Percentiles rank a stretch among this genome's conserved stretches.
Evolutionary conservation across 1,139 yeast species (phyloP).

Genomic region (Diutina ranongensis): DNA sequence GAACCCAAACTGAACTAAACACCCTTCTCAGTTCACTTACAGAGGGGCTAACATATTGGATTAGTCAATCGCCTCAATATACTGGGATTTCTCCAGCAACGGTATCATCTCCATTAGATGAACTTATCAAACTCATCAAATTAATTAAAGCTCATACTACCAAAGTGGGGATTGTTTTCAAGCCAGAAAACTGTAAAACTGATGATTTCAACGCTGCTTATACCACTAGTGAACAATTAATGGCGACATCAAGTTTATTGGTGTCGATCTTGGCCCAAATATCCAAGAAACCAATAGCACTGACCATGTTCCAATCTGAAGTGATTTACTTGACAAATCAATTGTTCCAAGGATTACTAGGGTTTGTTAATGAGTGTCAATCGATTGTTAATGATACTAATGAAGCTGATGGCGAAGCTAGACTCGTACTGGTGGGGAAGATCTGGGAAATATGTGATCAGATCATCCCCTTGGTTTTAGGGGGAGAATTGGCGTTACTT

Average conservation of each 20-base stretch:
- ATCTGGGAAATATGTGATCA: conserved; percentile 53
- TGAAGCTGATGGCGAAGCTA: conserved; percentile 13
- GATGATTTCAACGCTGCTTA: conserved; percentile 13
- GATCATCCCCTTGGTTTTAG: conserved; percentile 24
- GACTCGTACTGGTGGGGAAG: conserved; percentile 50
- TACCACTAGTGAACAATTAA: conserved; percentile 1
- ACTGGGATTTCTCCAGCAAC: conserved; percentile 9
- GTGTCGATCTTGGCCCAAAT: conserved; percentile 35
- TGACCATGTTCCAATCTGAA: conserved; percentile 26
- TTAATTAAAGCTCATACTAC: conserved; percentile 71
- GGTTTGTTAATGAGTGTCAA: conserved; percentile 11
- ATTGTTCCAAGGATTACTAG: conserved; percentile 19
- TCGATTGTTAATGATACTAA: conserved; percentile 4
- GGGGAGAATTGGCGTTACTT: conserved; percentile 42
- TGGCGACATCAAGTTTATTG: background rate
- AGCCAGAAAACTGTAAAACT: conserved; percentile 38
- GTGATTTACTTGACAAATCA: conserved; percentile 19
- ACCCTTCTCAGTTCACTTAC: background rate
- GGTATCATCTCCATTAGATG: conserved; percentile 31
- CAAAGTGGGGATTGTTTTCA: conserved; percentile 65
- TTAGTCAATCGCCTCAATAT: background rate
- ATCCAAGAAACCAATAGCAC: conserved; percentile 14
- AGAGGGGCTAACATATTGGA: background rate
- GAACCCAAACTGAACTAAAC: background rate
- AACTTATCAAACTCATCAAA: conserved; percentile 44